Evolutionary conservation across 2,329 filamentous ascomycete species (phyloP), one percentile per base, ranked within the genome.

Genomic region (Dothistroma septosporum): DNA sequence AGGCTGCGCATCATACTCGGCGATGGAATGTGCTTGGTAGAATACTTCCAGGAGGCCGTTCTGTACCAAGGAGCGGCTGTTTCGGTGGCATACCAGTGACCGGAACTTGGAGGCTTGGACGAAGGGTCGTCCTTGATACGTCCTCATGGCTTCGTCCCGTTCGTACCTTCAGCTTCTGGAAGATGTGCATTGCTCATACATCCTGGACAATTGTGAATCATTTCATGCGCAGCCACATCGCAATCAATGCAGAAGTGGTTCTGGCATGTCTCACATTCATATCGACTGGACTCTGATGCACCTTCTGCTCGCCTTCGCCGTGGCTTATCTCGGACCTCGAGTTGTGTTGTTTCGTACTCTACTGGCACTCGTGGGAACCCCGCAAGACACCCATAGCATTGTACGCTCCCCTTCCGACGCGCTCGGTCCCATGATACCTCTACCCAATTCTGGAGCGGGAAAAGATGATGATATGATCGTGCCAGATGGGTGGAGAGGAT

Each of bases 161-260:
- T 56, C 12, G 37, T 53, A n/a, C 31, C 46, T 19, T 55, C 53
- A n/a, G 37, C 53, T 11, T 70, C 71, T 2, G 73, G 72, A 32
- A 74, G 55, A 60, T 74, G 65, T 19, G 64, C 68, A 28, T 56
- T 69, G 54, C 79, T 78, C 69, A 87, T 88, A 74, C 94, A 99
- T 0, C 93, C 93, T 0, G 94, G 92, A 71, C 94, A 99, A 76
- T 97, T 97, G 74, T 99, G 93, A 55, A 96, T 84, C 12, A 95
- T 86, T 77, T 97, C 92, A 74, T 99, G 94, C 24, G 91, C 89
- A 77, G 94, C 97, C 24, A 97, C 86, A 75, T 99, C 94, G 75
- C 94, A 99, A 74, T 99, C 94, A 66, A 99, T 95, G 79, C 94
- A 99, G 74, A 97, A 99, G 76, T 97, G 93, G 61, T 90, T 87